phyloP scores from a whole-genome alignment of 352 stramenopile species.

The Phytophthora brassicae region DNA sequence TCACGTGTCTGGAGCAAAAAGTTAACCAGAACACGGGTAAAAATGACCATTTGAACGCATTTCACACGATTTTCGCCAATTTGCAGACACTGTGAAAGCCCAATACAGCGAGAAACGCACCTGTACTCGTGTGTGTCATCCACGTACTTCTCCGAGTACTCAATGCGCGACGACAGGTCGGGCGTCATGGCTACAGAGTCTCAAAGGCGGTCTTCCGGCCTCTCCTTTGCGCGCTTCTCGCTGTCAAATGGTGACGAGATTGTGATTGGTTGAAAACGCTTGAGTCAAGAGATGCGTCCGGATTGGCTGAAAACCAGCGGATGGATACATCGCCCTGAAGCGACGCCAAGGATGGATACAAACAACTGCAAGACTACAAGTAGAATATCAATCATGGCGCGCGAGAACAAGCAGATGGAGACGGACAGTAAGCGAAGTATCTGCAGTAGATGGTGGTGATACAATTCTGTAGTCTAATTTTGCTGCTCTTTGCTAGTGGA shows the following conservation, averaged over 20 bases:
- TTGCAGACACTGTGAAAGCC: too few relatives aligned
- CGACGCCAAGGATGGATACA: conserved; percentile 12
- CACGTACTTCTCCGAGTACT: conserved; percentile 96
- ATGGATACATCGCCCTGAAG: too few relatives aligned
- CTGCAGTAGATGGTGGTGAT: neutral
- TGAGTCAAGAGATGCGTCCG: neutral
- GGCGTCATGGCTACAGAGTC: conserved; percentile 54
- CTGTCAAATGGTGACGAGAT: conserved; percentile 10
- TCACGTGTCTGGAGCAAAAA: conserved; percentile 84
- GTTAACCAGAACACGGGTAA: neutral
- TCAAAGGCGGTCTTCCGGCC: conserved; percentile 3
- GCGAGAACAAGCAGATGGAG: conserved; percentile 82
- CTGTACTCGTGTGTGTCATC: conserved; percentile 94
- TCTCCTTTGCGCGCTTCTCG: conserved; percentile 12
- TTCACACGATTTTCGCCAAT: too few relatives aligned
- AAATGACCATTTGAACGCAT: neutral
- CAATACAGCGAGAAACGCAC: conserved; percentile 32
- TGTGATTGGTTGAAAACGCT: conserved; percentile 20
- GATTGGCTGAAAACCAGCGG: neutral
- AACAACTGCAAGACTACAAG: neutral
- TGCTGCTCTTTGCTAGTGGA: conserved; percentile 51
- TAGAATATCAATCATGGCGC: conserved; percentile 54
- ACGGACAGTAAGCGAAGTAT: conserved; percentile 58
- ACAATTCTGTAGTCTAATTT: neutral
- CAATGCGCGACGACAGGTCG: conserved; percentile 90